Evolutionary conservation across 176 grass and related monocot species (phyloP).

Genomic region (Chloris gayana): DNA sequence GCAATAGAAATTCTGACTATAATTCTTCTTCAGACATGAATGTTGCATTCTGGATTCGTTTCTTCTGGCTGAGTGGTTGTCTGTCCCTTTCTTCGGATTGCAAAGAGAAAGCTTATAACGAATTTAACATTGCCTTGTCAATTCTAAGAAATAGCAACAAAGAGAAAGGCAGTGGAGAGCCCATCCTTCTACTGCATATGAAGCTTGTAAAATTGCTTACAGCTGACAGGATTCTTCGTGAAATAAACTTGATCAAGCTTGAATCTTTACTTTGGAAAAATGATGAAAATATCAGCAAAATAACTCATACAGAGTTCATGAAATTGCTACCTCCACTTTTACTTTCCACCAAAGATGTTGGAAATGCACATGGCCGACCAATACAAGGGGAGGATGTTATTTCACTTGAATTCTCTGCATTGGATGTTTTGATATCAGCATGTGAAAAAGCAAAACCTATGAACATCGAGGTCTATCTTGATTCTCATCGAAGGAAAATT

Average conservation of each 20-base stretch:
- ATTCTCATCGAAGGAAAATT: conserved; percentile 81
- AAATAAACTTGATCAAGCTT: conserved; percentile 95
- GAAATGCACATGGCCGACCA: conserved; percentile 43
- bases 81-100: conserved; percentile 72
- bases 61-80: conserved; percentile 85
- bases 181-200: conserved; percentile 77
- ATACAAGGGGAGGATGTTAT: conserved; percentile 62
- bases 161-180: conserved; percentile 42
- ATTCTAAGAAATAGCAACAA: conserved; percentile 55
- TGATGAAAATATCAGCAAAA: conserved; percentile 80
- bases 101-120: conserved; percentile 86
- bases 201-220: conserved; percentile 74
- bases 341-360: conserved; percentile 79
- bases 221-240: conserved; percentile 78
- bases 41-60: conserved; percentile 76
- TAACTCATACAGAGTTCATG: conserved; percentile 81
- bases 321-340: conserved; percentile 86
- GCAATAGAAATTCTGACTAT: conserved; percentile 34
- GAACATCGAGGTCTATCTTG: conserved; percentile 81
- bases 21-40: conserved; percentile 47
- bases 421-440: conserved; percentile 89
- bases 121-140: conserved; percentile 74
- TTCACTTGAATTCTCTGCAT: conserved; percentile 73
- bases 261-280: conserved; percentile 80
- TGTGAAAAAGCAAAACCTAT: conserved; percentile 85